These are phyloP conservation scores for Perilla frutescens DNA, from an alignment of 257 asterid species.

Conservation along the genomic window DNA sequence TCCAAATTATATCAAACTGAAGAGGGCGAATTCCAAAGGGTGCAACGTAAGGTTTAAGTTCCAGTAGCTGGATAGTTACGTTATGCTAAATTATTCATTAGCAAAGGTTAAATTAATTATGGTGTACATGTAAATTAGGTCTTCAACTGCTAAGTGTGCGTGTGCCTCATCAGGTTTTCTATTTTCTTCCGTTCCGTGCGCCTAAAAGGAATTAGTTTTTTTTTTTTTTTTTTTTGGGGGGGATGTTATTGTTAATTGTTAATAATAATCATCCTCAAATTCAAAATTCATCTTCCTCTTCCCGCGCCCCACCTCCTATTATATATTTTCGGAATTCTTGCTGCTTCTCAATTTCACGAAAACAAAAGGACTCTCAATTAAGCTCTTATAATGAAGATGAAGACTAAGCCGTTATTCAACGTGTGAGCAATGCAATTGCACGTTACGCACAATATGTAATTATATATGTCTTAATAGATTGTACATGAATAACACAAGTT, in stretches of 20 bases:
- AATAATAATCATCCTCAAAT: too few species aligned
- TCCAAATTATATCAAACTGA: conserved; percentile 44
- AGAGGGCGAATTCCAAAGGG: conserved; percentile 80
- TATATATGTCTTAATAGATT: background rate
- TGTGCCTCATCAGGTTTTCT: too few species aligned
- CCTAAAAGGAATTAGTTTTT: too few species aligned
- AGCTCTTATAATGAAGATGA: background rate
- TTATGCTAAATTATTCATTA: background rate
- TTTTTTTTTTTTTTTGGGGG: too few species aligned
- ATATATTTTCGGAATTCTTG: too few species aligned
- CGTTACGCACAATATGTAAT: background rate
- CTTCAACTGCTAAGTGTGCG: conserved; percentile 9
- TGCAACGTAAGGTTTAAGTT: conserved; percentile 68
- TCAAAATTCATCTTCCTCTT: too few species aligned
- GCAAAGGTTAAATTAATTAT: background rate
- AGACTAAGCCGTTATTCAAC: background rate
- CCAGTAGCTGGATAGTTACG: conserved; percentile 17
- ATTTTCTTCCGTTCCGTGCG: too few species aligned
- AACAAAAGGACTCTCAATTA: too few species aligned
- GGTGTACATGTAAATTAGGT: conserved; percentile 31
- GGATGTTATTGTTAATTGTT: too few species aligned
- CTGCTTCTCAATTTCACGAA: too few species aligned
- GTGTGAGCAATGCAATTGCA: background rate
- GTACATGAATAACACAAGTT: background rate
- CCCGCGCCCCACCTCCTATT: too few species aligned